Percentiles rank a stretch among this genome's conserved stretches.
Evolutionary conservation across 805 yeast genomes (phyloP).

Genomic region (Suhomyces sp.): DNA sequence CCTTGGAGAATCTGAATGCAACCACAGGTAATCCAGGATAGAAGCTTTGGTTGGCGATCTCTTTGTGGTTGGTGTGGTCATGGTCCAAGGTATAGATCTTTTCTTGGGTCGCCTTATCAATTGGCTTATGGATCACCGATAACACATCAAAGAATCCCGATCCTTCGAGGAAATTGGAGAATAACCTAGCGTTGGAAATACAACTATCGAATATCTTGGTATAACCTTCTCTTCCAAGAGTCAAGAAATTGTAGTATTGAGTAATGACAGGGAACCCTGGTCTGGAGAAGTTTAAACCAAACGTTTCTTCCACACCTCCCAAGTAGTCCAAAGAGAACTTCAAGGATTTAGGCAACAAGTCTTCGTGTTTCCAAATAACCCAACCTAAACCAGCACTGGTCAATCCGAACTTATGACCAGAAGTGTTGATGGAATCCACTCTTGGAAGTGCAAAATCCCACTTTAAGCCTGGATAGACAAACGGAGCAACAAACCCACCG

Average conservation of each 20-base stretch:
- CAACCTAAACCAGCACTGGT: conserved; percentile 92
- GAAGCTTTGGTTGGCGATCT: conserved; percentile 45
- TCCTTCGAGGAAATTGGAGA: conserved; percentile 59
- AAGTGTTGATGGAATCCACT: conserved; percentile 81
- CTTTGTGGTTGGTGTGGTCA: conserved; percentile 9
- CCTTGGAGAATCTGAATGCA: conserved; percentile 70
- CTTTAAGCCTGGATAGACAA: conserved; percentile 65
- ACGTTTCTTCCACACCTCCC: conserved; percentile 88
- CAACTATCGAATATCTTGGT: conserved; percentile 58
- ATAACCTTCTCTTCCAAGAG: conserved; percentile 74
- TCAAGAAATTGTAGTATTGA: conserved; percentile 79
- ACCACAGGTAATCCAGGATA: conserved; percentile 87
- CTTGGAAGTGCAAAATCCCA: conserved; percentile 85
- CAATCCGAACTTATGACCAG: conserved; percentile 92
- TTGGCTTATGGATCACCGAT: conserved; percentile 71
- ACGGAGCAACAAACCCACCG: conserved; percentile 89
- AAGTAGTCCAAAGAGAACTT: conserved; percentile 78
- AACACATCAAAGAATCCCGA: conserved; percentile 68
- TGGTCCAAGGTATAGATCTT: conserved; percentile 18
- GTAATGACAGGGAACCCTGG: conserved; percentile 90
- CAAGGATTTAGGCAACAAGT: conserved; percentile 65
- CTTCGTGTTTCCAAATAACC: conserved; percentile 75
- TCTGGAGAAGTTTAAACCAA: conserved; percentile 83
- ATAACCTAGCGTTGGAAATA: conserved; percentile 70
- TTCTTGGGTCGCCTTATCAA: conserved; percentile 22